Evolutionary conservation across 2,329 filamentous ascomycete species (phyloP).

Genomic region (Hysterium pulicare): DNA sequence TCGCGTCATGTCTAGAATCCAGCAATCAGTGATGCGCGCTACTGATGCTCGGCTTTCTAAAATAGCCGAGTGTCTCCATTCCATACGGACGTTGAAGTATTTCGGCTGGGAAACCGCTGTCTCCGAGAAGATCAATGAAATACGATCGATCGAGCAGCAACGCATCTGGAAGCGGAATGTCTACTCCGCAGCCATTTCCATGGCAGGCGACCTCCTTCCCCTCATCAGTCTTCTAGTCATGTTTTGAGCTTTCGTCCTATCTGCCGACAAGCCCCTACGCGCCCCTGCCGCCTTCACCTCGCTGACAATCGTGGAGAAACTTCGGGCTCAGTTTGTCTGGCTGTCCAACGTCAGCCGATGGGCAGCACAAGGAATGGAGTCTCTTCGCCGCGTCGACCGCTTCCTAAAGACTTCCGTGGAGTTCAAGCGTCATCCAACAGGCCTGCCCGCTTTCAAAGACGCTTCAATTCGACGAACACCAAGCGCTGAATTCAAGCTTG

Average conservation of each 20-base stretch:
- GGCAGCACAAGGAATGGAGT: constrained; percentile 45
- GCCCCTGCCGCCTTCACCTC: constrained; percentile 59
- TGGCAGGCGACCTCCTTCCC: constrained; percentile 53
- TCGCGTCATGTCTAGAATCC: constrained; percentile 49
- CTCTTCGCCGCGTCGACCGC: constrained; percentile 52
- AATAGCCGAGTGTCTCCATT: constrained; percentile 56
- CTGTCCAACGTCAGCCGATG: constrained; percentile 45
- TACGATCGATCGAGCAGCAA: constrained; percentile 52
- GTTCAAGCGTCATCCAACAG: constrained; percentile 47
- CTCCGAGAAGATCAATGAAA: constrained; percentile 49
- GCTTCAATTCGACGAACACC: constrained; percentile 52
- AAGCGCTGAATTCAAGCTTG: background rate
- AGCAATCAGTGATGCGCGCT: constrained; percentile 53
- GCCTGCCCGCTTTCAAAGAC: constrained; percentile 46
- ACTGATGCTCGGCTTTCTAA: constrained; percentile 58
- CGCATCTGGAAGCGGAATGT: constrained; percentile 54
- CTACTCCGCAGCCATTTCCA: constrained; percentile 40
- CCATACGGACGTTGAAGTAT: constrained; percentile 59
- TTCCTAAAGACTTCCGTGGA: constrained; percentile 54
- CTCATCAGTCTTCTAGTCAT: constrained; percentile 53
- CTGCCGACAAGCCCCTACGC: constrained; percentile 48
- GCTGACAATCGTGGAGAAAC: constrained; percentile 51
- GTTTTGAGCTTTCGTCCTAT: constrained; percentile 52
- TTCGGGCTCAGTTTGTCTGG: constrained; percentile 53
- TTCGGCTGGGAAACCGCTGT: constrained; percentile 59